Percentiles rank a stretch among this genome's conserved stretches.
Conservation (phyloP, 768 basidiomycete genomes). For the Suillus plorans region DNA sequence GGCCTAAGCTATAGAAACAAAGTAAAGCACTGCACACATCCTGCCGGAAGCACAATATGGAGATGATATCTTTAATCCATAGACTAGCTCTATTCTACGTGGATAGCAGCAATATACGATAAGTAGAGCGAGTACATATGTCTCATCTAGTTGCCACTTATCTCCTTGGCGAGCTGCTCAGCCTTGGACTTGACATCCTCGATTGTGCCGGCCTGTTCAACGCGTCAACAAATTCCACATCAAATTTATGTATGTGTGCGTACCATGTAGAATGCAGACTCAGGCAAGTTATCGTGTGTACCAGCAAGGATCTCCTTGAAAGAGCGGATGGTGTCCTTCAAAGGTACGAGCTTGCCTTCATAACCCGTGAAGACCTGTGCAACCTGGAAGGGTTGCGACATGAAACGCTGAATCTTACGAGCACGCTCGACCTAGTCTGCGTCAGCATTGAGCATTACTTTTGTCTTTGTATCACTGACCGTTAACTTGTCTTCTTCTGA, state of each 20-base stretch:
- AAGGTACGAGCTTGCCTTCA: conserved; percentile 93
- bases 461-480: conserved; percentile 44
- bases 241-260: conserved; percentile 14
- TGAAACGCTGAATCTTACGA: conserved; percentile 99
- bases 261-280: conserved; percentile 98
- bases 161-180: conserved; percentile 95
- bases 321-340: conserved; percentile 95
- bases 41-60: background rate
- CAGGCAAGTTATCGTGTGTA: conserved; percentile 84
- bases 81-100: background rate
- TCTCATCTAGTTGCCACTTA: conserved; percentile 46
- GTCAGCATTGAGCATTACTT: background rate
- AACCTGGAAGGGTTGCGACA: conserved; percentile 99
- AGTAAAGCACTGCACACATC: background rate
- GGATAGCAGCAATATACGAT: background rate
- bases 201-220: conserved; percentile 75
- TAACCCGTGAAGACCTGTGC: conserved; percentile 99
- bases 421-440: conserved; percentile 86
- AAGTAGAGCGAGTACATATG: too few relatives aligned
- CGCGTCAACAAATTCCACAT: conserved; percentile 3
- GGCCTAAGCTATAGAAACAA: background rate
- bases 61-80: conserved; percentile 11
- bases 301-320: conserved; percentile 98
- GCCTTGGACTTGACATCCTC: conserved; percentile 98
- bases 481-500: conserved; percentile 99